These are phyloP conservation scores for Aspergillus nidulans DNA, from an alignment of 495 filamentous ascomycete genomes.

Conservation along the genomic window DNA sequence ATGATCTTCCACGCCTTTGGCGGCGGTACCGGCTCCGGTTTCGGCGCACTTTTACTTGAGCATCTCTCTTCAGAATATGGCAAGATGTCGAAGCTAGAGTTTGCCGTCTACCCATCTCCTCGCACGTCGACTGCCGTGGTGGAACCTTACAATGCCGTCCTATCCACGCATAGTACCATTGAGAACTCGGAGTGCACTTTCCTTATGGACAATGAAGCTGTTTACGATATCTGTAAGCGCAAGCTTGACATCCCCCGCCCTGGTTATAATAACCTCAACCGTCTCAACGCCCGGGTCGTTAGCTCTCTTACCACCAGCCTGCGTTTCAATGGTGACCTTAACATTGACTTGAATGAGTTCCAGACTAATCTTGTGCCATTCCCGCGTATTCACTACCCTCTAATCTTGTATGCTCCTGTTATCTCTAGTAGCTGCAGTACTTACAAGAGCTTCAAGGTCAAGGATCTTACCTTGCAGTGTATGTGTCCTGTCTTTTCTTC, in stretches of 20 bases:
- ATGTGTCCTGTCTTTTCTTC: constrained; percentile 17
- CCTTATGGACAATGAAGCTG: constrained; percentile 88
- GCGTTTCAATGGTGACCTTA: constrained; percentile 85
- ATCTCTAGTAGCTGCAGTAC: constrained; percentile 75
- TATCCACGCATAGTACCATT: constrained; percentile 89
- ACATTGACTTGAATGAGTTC: constrained; percentile 91
- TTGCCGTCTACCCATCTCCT: constrained; percentile 83
- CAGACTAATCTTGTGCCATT: constrained; percentile 92
- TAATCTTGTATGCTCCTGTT: constrained; percentile 86
- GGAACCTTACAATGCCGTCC: constrained; percentile 89
- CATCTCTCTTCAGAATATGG: constrained; percentile 84
- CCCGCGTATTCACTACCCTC: constrained; percentile 86
- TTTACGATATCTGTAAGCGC: constrained; percentile 87
- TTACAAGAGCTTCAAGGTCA: constrained; percentile 89
- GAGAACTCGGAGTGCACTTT: constrained; percentile 93
- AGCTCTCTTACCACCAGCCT: constrained; percentile 88
- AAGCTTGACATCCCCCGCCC: constrained; percentile 86
- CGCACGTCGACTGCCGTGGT: constrained; percentile 84
- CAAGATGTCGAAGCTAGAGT: constrained; percentile 95
- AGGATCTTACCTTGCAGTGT: constrained; percentile 85
- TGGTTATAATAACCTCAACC: constrained; percentile 82
- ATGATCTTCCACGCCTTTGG: constrained; percentile 93
- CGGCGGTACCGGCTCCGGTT: constrained; percentile 87
- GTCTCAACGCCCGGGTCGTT: constrained; percentile 86
- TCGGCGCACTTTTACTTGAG: constrained; percentile 82